Evolutionary conservation across 1,139 yeast genomes (phyloP).

Genomic region (Blastobotrys petasosporus): DNA sequence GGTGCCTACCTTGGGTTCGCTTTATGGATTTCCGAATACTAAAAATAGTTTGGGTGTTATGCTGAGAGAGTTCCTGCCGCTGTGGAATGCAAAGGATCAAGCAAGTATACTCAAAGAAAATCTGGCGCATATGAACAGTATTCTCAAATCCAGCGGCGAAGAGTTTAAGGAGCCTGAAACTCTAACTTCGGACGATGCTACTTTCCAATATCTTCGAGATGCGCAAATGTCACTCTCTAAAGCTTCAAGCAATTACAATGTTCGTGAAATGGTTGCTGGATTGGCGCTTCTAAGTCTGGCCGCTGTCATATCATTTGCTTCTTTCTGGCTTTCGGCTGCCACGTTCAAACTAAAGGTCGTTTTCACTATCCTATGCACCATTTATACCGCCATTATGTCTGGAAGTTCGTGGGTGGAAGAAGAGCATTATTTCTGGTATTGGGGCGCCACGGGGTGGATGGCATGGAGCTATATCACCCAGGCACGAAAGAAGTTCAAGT

Average conservation of each 20-base stretch:
- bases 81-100: slow-evolving; percentile 45
- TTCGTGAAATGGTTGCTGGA: slow-evolving; percentile 47
- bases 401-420: slow-evolving; percentile 95
- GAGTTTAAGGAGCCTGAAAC: not conserved
- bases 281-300: slow-evolving; percentile 34
- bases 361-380: slow-evolving; percentile 35
- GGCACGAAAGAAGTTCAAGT: slow-evolving; percentile 22
- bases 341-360: slow-evolving; percentile 20
- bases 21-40: slow-evolving; percentile 79
- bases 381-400: slow-evolving; percentile 59
- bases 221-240: slow-evolving; percentile 55
- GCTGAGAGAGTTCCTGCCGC: slow-evolving; percentile 47
- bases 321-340: slow-evolving; percentile 11
- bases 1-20: slow-evolving; percentile 74
- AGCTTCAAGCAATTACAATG: slow-evolving; percentile 71
- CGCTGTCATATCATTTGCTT: slow-evolving; percentile 15
- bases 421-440: slow-evolving; percentile 97
- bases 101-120: slow-evolving; percentile 49
- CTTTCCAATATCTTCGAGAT: slow-evolving; percentile 40
- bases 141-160: slow-evolving; percentile 3
- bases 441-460: slow-evolving; percentile 45
- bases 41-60: slow-evolving; percentile 76
- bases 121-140: slow-evolving; percentile 8
- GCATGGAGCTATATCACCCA: slow-evolving; percentile 29
- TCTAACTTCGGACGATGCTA: slow-evolving; percentile 13